These are phyloP conservation scores for Yamadazyma atlantica DNA, from an alignment of 1,139 yeast species.

Conservation along the genomic window DNA sequence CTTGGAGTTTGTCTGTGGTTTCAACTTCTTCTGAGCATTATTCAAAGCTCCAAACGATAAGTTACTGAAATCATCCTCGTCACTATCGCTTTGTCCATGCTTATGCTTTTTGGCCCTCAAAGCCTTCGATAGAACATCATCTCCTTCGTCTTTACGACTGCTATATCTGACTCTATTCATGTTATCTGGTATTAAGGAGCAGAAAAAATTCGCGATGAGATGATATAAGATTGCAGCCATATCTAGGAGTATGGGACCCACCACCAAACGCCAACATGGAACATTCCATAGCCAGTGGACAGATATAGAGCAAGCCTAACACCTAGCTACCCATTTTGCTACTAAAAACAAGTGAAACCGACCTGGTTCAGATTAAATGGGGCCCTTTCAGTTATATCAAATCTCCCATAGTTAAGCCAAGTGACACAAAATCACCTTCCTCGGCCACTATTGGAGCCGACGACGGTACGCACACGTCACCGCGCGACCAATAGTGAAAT, in stretches of 20 bases:
- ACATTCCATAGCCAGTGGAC: too few species aligned
- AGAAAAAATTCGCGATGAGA: conserved; percentile 8
- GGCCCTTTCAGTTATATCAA: too few species aligned
- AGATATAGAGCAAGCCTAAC: too few species aligned
- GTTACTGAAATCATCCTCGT: conserved; percentile 36
- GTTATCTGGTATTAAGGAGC: conserved; percentile 5
- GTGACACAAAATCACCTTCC: background rate
- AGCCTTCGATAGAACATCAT: conserved; percentile 14
- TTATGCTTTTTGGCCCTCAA: conserved; percentile 21
- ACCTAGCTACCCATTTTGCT: too few species aligned
- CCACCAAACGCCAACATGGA: too few species aligned
- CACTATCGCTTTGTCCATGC: conserved; percentile 11
- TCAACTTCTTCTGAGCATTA: conserved; percentile 53
- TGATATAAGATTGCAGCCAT: conserved; percentile 1
- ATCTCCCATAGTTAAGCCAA: too few species aligned
- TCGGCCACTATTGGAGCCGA: background rate
- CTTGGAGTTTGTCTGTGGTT: too few species aligned
- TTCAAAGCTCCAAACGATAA: conserved; percentile 62
- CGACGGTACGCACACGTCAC: background rate
- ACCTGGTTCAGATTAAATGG: too few species aligned
- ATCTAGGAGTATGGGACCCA: too few species aligned
- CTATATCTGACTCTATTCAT: conserved; percentile 5
- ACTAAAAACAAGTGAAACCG: too few species aligned
- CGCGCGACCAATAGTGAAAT: background rate
- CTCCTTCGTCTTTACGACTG: conserved; percentile 19